Conservation (phyloP, 129 eudicot genomes). For the Chrysanthemum lavandulifolium region DNA sequence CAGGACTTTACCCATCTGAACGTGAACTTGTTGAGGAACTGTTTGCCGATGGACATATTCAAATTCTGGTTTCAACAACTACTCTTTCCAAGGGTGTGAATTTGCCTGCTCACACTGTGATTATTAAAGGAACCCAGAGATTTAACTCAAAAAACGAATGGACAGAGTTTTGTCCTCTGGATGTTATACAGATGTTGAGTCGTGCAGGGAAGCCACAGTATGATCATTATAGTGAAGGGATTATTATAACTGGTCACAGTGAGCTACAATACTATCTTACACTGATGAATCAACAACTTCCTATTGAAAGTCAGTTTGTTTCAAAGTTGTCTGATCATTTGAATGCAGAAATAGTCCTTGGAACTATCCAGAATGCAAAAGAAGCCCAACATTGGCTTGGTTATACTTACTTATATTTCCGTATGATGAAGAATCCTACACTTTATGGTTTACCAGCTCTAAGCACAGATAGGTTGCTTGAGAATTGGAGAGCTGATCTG, state of each 20-base stretch:
- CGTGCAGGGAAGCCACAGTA: slow-evolving; percentile 98
- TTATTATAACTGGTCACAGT: slow-evolving; percentile 83
- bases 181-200: slow-evolving; percentile 98
- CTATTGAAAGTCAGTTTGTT: slow-evolving; percentile 90
- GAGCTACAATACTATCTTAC: slow-evolving; percentile 86
- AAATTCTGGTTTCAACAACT: slow-evolving; percentile 90
- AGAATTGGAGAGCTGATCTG: slow-evolving; percentile 86
- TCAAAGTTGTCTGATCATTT: slow-evolving; percentile 92
- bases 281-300: slow-evolving; percentile 94
- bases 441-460: slow-evolving; percentile 74
- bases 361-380: slow-evolving; percentile 87
- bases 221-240: slow-evolving; percentile 90
- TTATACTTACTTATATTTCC: slow-evolving; percentile 79
- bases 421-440: slow-evolving; percentile 81
- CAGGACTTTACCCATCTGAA: slow-evolving; percentile 92
- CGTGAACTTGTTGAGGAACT: slow-evolving; percentile 82
- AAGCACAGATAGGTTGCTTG: slow-evolving; percentile 41
- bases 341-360: slow-evolving; percentile 95
- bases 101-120: slow-evolving; percentile 89
- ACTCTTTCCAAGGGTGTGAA: slow-evolving; percentile 98
- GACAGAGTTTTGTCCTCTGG: slow-evolving; percentile 92
- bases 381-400: slow-evolving; percentile 89
- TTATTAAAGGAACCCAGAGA: slow-evolving; percentile 90
- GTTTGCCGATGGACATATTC: slow-evolving; percentile 78
- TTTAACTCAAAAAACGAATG: slow-evolving; percentile 89